Base-by-base conservation (phyloP, 1,139 yeast genomes). In the Candida sp. region DNA sequence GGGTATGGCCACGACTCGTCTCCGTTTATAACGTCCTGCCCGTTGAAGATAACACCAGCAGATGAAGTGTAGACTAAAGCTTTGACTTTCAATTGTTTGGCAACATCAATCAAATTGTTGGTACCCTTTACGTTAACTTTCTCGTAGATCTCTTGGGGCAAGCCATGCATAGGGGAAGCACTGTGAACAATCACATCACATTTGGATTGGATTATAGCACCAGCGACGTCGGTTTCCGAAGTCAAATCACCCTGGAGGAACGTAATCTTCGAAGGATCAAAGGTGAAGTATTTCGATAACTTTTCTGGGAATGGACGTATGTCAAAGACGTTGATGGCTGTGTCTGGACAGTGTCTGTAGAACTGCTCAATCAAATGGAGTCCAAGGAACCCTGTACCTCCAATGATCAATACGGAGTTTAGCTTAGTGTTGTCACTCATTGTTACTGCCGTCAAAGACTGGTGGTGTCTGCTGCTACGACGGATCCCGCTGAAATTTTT, bases 1-100 rank as follows among this genome's bases (percentile, higher is more conserved):
- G 98, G 98, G 59, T 90, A 90, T 26, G 99, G 98, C 90, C 94
- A 89, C 11, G 88, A 72, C 72, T 96, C 99, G 68, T 94, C 94
- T 1, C 96, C 99, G 67, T 96, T 94, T 60, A 83, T 83, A 46
- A 94, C 80, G 63, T 94, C 97, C 53, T 84, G 88, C 12, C 99
- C 99, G 66, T 94, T 89, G 75, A 94, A 96, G 39, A 93, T 89
- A 27, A 94, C 99, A 57, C 99, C 98, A 0, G 99, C 98, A 1
- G 98, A 91, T 0, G 98, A 92, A 0, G 99, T 96, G 70, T 93
- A 94, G 1, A 96, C 96, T 47, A 96, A 76, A 0, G 94, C 96
- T 51, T 80, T 80, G 3, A 88, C 78, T 27, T 68, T 63, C 46
- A 74, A 61, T 44, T 72, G 73, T 63, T 85, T 80, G 28, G 93